phyloP scores from a whole-genome alignment of 1,284 basidiomycete genomes.

The Trichosporon ovoides region DNA sequence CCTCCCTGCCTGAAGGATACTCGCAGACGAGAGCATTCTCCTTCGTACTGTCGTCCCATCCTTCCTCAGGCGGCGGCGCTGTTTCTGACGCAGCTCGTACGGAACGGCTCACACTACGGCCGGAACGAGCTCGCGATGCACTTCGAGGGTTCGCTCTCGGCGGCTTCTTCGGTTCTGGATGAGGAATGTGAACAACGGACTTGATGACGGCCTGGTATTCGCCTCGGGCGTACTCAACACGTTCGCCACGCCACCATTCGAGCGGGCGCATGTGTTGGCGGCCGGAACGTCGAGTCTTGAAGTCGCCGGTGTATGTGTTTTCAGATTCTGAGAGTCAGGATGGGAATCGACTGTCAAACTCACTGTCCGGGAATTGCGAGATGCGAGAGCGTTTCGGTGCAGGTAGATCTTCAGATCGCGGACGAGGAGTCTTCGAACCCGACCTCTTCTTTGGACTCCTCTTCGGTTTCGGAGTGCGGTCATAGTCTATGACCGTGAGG shows the following conservation, averaged over 20 bases:
- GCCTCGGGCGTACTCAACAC: slow-evolving; percentile 66
- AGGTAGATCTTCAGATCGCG: neutral
- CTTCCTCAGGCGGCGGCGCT: slow-evolving; percentile 39
- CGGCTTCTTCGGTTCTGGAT: neutral
- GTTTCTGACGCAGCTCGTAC: slow-evolving; percentile 46
- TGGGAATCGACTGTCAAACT: no score
- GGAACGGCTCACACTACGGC: neutral
- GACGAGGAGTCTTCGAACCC: neutral
- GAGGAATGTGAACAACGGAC: slow-evolving; percentile 57
- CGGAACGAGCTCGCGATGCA: neutral
- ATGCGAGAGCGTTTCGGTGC: slow-evolving; percentile 12
- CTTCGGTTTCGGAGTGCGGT: slow-evolving; percentile 4
- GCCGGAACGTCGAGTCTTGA: slow-evolving; percentile 60
- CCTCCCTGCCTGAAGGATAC: slow-evolving; percentile 59
- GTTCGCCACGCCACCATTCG: slow-evolving; percentile 90
- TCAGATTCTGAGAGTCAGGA: slow-evolving; percentile 17
- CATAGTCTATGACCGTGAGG: no score
- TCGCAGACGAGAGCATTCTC: slow-evolving; percentile 65
- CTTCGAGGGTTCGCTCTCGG: neutral
- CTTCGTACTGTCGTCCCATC: slow-evolving; percentile 78
- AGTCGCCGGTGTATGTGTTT: slow-evolving; percentile 52
- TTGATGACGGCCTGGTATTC: slow-evolving; percentile 71
- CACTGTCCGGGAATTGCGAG: slow-evolving; percentile 15
- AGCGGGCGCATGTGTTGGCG: slow-evolving; percentile 71
- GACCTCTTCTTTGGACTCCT: slow-evolving; percentile 17